phyloP scores from a whole-genome alignment of 306 rosid genomes.

The Sechiopsis laciniata region DNA sequence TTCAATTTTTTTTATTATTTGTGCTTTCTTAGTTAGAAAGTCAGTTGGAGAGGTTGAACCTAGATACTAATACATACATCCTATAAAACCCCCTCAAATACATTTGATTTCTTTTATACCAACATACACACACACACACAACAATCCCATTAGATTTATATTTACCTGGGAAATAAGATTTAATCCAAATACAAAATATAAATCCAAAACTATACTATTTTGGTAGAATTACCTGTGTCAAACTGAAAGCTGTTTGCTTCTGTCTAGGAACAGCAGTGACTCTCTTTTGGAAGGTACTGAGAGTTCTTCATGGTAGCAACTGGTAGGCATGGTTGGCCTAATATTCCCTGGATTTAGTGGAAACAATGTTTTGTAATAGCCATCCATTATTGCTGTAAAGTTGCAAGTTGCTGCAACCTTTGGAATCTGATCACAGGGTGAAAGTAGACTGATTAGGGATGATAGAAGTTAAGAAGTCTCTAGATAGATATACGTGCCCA shows the following conservation, averaged over 20 bases:
- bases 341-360: slow-evolving; percentile 87
- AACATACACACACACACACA: not conserved
- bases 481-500: not conserved
- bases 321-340: slow-evolving; percentile 55
- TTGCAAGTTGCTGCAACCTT: slow-evolving; percentile 80
- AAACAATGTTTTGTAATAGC: slow-evolving; percentile 68
- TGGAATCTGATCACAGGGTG: slow-evolving; percentile 45
- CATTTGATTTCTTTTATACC: not conserved
- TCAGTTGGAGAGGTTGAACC: not conserved
- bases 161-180: not conserved
- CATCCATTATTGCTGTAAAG: slow-evolving; percentile 67
- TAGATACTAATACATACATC: not conserved
- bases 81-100: not conserved
- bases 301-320: slow-evolving; percentile 44
- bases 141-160: not conserved
- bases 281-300: slow-evolving; percentile 53
- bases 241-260: slow-evolving; percentile 18
- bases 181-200: not conserved
- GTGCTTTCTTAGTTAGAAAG: not conserved
- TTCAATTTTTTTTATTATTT: not conserved
- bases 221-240: not conserved
- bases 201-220: not conserved
- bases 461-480: not conserved
- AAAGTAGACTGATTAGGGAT: not conserved
- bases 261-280: slow-evolving; percentile 28